Conservation (phyloP, 345 rosid species). For the Lenwebbia sp. region DNA sequence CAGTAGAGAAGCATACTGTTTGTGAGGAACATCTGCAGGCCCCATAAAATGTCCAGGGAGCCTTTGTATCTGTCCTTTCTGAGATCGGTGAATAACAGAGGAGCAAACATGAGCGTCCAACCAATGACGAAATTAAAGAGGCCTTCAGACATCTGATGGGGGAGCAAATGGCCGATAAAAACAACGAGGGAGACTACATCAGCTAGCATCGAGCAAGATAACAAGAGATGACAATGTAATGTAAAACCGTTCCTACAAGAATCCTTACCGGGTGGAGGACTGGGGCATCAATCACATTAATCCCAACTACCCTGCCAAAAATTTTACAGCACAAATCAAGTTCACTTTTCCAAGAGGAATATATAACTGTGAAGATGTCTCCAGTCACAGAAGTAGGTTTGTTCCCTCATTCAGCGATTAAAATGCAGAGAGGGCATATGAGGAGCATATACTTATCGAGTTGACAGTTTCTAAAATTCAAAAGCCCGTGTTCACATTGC, state of each 20-base stretch:
- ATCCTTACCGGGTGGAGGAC: conserved; percentile 79
- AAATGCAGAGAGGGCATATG: background rate
- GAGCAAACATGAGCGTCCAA: conserved; percentile 99
- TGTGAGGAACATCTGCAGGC: conserved; percentile 93
- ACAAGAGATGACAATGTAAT: background rate
- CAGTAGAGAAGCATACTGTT: conserved; percentile 40
- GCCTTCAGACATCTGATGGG: conserved; percentile 72
- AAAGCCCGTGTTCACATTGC: background rate
- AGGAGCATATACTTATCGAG: background rate
- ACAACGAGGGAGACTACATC: background rate
- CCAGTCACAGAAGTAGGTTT: background rate
- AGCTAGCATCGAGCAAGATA: background rate
- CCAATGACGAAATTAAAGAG: conserved; percentile 89
- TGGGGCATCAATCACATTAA: conserved; percentile 58
- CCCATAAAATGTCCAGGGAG: conserved; percentile 74
- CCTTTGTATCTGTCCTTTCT: conserved; percentile 69
- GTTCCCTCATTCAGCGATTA: background rate
- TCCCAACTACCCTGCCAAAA: conserved; percentile 74
- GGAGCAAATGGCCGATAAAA: background rate
- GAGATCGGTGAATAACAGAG: conserved; percentile 70
- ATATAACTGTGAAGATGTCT: background rate
- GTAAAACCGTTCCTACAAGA: background rate
- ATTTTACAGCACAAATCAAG: conserved; percentile 7
- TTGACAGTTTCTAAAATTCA: background rate
- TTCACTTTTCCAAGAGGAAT: background rate